Base-by-base conservation (phyloP, 139 green algal species). In the Volvox reticuliferus region DNA sequence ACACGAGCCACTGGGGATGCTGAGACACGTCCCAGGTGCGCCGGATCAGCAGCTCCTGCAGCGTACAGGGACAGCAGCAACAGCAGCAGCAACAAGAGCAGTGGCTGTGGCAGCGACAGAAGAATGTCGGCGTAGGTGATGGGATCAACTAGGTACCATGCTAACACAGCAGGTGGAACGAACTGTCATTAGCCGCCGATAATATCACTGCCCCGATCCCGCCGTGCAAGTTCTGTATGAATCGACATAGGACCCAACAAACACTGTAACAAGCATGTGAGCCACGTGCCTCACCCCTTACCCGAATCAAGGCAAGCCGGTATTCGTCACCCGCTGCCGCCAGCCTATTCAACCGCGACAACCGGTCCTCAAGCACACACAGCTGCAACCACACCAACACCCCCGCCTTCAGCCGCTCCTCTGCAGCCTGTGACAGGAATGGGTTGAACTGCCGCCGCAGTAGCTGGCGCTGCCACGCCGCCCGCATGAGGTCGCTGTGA, bases 331-430 rank as follows among this genome's bases (percentile, higher is more conserved):
- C 87, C 16, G 87, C 91, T 21, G 35, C 6, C 67, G 35, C 30
- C 84, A 93, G 91, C 35, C 26, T 19, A 86, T 37, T n/a, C 89
- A 95, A 62, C 61, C 93, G 80, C 28, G 50, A 22, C 82, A 97
- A 84, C 73, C 88, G 81, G 87, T 96, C 95, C 92, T 96, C 94
- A 61, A 96, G 92, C 83, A 96, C 94, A 79, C 94, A 97, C 89
- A 96, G 91, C 92, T 95, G 90, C 92, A 95, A 89, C 94, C 95
- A 96, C 55, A 89, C 17, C 80, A 92, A 82, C 32, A 89, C 82
- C 0, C 75, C 87, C 68, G 77, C 12, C 22, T 81, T 88, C 78
- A 96, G 79, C 30, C 61, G n/a, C 21, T 35, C 32, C 5, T 12
- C 12, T 9, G 91, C 80, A 17, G 20, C 86, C 9, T 24, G 5